A percentile compares a stretch with the other conserved stretches of the same genome.
Conservation (phyloP, 495 filamentous ascomycete genomes). For the Aspergillus baeticus region DNA sequence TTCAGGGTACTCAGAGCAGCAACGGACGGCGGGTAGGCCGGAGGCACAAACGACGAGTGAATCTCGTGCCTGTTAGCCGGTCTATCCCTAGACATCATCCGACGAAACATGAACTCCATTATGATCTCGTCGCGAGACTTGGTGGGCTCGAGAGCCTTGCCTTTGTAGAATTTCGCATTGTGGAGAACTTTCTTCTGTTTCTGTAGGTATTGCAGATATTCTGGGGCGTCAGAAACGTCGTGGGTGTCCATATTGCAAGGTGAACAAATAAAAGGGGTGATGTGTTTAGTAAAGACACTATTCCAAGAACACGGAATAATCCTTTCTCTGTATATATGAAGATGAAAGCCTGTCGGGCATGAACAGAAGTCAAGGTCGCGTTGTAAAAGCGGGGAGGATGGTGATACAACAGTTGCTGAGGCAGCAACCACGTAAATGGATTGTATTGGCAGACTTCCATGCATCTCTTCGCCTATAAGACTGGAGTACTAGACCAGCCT, state of each 20-base stretch:
- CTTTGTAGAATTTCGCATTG: conserved; percentile 19
- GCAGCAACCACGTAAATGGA: no score
- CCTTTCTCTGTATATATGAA: no score
- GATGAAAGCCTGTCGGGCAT: no score
- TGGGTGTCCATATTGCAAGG: conserved; percentile 25
- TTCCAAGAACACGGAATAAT: no score
- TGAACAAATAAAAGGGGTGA: no score
- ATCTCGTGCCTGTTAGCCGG: not conserved
- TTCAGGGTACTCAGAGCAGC: conserved; percentile 18
- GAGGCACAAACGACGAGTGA: conserved; percentile 22
- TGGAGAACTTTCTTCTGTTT: conserved; percentile 18
- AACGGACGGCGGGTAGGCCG: conserved; percentile 23
- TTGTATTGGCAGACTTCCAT: no score
- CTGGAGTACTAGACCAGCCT: no score
- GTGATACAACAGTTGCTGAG: no score
- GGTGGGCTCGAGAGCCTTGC: conserved; percentile 10
- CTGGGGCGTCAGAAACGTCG: conserved; percentile 18
- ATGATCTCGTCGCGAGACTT: conserved; percentile 25
- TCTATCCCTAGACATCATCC: conserved; percentile 6
- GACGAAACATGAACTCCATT: conserved; percentile 17
- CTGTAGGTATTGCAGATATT: conserved; percentile 12
- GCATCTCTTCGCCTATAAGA: no score
- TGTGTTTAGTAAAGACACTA: no score
- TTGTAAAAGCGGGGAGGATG: no score
- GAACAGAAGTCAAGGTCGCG: no score